phyloP scores from a whole-genome alignment of 768 basidiomycete species.

The Naganishia vaughanmartiniae region DNA sequence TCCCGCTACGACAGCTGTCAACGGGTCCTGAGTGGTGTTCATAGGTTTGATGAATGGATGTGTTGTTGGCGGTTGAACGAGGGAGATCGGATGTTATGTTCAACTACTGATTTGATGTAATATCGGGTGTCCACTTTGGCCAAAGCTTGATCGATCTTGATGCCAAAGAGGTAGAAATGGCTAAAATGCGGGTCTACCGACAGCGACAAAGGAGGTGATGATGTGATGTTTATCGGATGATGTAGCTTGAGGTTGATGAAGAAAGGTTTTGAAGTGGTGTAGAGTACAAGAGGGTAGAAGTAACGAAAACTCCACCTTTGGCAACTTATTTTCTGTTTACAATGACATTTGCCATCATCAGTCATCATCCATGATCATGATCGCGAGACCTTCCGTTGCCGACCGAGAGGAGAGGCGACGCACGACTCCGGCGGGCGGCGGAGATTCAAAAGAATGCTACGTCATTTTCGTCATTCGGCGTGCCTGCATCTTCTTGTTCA shows the following conservation, averaged over 20 bases:
- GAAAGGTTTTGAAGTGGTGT: not conserved
- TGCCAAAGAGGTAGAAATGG: not conserved
- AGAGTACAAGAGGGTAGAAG: not conserved
- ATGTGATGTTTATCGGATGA: not conserved
- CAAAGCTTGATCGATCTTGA: not conserved
- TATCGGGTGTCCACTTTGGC: not conserved
- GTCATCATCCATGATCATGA: not conserved
- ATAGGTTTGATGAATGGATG: not conserved
- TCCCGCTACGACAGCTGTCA: constrained; percentile 9
- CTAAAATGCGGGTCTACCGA: not conserved
- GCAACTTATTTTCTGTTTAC: constrained; percentile 14
- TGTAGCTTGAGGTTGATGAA: not conserved
- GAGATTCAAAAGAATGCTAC: not conserved
- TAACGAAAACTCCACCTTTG: constrained; percentile 1
- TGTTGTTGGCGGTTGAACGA: not conserved
- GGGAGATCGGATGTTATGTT: not conserved
- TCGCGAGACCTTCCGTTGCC: constrained; percentile 5
- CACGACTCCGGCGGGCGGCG: not conserved
- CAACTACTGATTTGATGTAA: not conserved
- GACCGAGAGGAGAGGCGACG: not conserved
- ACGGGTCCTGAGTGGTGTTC: constrained; percentile 11
- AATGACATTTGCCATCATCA: constrained; percentile 4
- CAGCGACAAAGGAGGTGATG: not conserved
- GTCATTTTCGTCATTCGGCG: not conserved
- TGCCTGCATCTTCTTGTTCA: no score